Evolutionary conservation across 176 grass and related monocot genomes (phyloP).

Genomic region (Pontederia paniculata): DNA sequence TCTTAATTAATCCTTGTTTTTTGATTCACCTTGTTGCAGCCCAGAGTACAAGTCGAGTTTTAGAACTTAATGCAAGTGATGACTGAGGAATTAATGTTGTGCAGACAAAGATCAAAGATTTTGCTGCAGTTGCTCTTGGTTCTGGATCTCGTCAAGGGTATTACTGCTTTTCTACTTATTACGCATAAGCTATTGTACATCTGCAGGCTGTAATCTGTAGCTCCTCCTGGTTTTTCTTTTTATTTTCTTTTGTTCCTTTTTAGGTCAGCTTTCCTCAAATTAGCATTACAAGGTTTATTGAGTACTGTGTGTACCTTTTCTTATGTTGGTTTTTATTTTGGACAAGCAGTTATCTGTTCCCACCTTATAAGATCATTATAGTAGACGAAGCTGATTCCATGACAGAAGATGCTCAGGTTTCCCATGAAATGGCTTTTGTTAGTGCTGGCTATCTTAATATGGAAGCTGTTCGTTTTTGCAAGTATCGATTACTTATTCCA

Average conservation of each 20-base stretch:
- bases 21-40: constrained; percentile 20
- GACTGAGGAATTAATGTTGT: constrained; percentile 99
- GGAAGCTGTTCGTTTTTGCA: not conserved
- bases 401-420: constrained; percentile 99
- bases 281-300: not conserved
- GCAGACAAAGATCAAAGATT: constrained; percentile 89
- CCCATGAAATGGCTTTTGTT: constrained; percentile 13
- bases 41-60: constrained; percentile 92
- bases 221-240: not conserved
- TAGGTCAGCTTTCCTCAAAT: not conserved
- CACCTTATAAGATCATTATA: constrained; percentile 97
- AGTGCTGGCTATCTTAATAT: constrained; percentile 12
- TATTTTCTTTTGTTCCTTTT: not conserved
- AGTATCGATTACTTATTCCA: not conserved
- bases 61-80: constrained; percentile 99
- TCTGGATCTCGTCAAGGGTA: constrained; percentile 39
- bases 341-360: constrained; percentile 74
- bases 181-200: not conserved
- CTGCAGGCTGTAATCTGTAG: not conserved
- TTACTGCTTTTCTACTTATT: not conserved
- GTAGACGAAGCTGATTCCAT: constrained; percentile 99
- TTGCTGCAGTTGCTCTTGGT: constrained; percentile 96
- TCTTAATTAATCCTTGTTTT: constrained; percentile 9
- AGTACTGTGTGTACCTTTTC: not conserved
- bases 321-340: constrained; percentile 3